These are phyloP conservation scores for Bacidia gigantensis DNA, from an alignment of 495 filamentous ascomycete species.

Conservation along the genomic window DNA sequence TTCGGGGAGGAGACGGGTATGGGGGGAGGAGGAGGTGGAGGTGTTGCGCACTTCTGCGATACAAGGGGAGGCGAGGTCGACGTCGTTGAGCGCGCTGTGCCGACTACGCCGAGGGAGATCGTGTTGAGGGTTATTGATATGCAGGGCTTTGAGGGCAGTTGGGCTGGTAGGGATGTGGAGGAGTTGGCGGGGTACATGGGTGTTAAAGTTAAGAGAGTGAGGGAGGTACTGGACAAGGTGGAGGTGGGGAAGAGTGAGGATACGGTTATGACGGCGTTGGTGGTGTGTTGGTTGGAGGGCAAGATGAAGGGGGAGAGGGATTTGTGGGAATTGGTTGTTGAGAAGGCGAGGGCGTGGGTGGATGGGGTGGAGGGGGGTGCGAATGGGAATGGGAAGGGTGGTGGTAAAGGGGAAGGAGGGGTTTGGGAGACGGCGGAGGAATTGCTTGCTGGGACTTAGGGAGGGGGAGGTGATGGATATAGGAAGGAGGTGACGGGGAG, in stretches of 20 bases:
- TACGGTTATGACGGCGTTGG: conserved; percentile 31
- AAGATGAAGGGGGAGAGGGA: conserved; percentile 27
- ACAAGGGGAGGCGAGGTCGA: no score
- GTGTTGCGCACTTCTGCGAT: no score
- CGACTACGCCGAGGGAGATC: neutral
- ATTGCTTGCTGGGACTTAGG: neutral
- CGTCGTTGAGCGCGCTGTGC: neutral
- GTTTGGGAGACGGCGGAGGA: conserved; percentile 4
- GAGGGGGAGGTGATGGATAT: neutral
- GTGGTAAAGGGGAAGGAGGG: neutral
- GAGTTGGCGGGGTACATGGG: neutral
- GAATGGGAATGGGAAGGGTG: neutral
- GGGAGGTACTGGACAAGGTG: conserved; percentile 3
- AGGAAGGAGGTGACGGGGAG: no score
- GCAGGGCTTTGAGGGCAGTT: neutral
- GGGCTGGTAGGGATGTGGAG: neutral
- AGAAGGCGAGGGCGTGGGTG: conserved; percentile 27
- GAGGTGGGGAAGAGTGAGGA: conserved; percentile 13
- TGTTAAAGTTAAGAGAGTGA: neutral
- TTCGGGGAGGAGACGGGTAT: no score
- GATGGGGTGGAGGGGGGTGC: neutral
- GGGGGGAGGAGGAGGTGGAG: no score
- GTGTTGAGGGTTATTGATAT: neutral
- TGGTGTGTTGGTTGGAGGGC: conserved; percentile 33
- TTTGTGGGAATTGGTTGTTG: conserved; percentile 40